Conservation (phyloP, 805 yeast genomes). For the Monosporozyma solicola region DNA sequence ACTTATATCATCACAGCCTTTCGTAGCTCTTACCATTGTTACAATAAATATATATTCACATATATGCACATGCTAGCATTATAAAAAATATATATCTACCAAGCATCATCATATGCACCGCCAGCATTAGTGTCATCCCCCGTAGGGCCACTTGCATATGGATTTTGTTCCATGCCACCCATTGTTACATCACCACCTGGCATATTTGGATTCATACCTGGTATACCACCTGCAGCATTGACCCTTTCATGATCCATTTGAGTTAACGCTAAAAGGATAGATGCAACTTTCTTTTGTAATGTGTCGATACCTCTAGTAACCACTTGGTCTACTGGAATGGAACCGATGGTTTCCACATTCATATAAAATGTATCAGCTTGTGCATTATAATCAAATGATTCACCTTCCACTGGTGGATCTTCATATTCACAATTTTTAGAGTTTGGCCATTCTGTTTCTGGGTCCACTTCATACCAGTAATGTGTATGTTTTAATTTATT, state of each 20-base stretch:
- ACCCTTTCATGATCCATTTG: conserved; percentile 35
- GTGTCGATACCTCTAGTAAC: conserved; percentile 77
- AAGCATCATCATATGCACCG: conserved; percentile 25
- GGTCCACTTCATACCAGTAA: conserved; percentile 89
- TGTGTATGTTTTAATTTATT: conserved; percentile 93
- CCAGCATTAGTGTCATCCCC: conserved; percentile 1
- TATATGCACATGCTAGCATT: neutral
- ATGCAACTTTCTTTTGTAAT: conserved; percentile 83
- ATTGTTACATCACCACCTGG: conserved; percentile 30
- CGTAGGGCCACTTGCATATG: conserved; percentile 22
- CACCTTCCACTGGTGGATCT: conserved; percentile 86
- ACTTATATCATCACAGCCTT: neutral
- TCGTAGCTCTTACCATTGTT: neutral
- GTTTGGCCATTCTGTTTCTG: conserved; percentile 89
- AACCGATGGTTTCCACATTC: conserved; percentile 89
- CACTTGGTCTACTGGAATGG: conserved; percentile 81
- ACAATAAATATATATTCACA: conserved; percentile 3
- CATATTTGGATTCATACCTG: conserved; percentile 21
- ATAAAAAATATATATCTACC: conserved; percentile 12
- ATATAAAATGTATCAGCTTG: conserved; percentile 74
- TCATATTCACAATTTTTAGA: conserved; percentile 88
- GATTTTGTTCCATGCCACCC: conserved; percentile 24
- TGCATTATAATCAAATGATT: conserved; percentile 75
- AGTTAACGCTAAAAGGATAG: conserved; percentile 64
- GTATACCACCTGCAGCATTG: conserved; percentile 33